Percentiles rank a stretch among this genome's conserved stretches.
phyloP scores from a whole-genome alignment of 768 basidiomycete genomes.

The Paxillus ammoniavirescens region DNA sequence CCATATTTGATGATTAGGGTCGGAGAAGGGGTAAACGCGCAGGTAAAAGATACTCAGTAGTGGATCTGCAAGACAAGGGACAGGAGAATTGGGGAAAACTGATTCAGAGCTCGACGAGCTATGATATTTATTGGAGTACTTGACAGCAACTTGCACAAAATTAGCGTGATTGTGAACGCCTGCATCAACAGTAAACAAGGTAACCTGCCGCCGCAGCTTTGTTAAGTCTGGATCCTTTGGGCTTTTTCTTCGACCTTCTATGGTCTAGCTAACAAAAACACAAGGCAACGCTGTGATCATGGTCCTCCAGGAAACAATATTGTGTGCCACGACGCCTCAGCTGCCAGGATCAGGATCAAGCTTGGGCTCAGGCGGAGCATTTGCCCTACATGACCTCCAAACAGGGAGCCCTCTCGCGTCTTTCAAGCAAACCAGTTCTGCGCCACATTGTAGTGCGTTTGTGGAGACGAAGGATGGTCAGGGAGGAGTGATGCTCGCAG shows the following conservation, averaged over 20 bases:
- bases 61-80: not conserved
- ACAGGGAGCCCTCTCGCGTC: conserved; percentile 74
- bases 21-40: not conserved
- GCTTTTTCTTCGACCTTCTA: conserved; percentile 5
- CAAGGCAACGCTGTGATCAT: conserved; percentile 29
- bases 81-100: not conserved
- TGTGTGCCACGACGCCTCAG: conserved; percentile 58
- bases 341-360: conserved; percentile 37
- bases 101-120: too few species aligned
- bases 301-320: conserved; percentile 66
- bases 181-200: too few species aligned
- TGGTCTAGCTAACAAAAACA: not conserved
- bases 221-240: too few species aligned
- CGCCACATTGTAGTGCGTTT: conserved; percentile 62
- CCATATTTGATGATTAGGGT: conserved; percentile 34
- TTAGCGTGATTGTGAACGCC: too few species aligned
- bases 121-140: not conserved
- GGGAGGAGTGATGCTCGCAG: conserved; percentile 83
- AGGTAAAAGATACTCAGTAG: not conserved
- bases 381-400: conserved; percentile 80
- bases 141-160: not conserved
- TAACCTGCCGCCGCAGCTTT: too few species aligned
- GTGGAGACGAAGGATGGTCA: conserved; percentile 66
- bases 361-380: conserved; percentile 52
- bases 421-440: conserved; percentile 82